Base-by-base conservation (phyloP, 2,329 filamentous ascomycete species). In the Bipolaris cookei region DNA sequence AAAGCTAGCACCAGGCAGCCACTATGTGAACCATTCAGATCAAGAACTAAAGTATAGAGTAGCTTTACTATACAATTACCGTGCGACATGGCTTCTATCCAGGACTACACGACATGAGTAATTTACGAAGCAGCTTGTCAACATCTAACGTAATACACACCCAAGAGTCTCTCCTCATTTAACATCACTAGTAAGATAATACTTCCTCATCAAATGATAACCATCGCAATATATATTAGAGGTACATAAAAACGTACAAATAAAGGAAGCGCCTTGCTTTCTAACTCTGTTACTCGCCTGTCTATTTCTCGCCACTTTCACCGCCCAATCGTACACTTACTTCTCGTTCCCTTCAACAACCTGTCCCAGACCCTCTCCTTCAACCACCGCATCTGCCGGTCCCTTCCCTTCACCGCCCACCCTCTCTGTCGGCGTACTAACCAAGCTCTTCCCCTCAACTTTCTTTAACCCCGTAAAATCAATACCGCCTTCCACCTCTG, bases 361-460 rank as follows among this genome's bases (percentile, higher is more conserved):
- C 65, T 77, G 65, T 1, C 71, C 74, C 35, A 78, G 52, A 11
- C 67, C 70, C 54, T 77, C 76, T 0, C 73, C 72, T 60, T 78
- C 74, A 13, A 73, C 45, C 51, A 74, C 62, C 1, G 66, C 71
- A 37, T 76, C 71, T 1, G 55, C 59, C 1, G 70, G 68, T 4
- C 64, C 65, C 6, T 45, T 57, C 2, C 64, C 62, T 2, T 34
- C 53, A 11, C 47, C 51, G 0, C 56, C 44, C 0, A 52, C 56
- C n/a, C 37, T 46, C 43, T 59, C 59, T 52, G 55, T 39, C 3
- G 58, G 53, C 21, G 51, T 54, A 10, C 56, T 54, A 0, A 54
- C 58, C 28, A 56, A 10, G 5, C 47, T 55, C 44, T 63, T 54
- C 2, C 55, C 57, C 37, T 56, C 49, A 1, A 43, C 50, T 14